phyloP scores from a whole-genome alignment of 2,329 filamentous ascomycete species.

The Pleomassaria siparia region DNA sequence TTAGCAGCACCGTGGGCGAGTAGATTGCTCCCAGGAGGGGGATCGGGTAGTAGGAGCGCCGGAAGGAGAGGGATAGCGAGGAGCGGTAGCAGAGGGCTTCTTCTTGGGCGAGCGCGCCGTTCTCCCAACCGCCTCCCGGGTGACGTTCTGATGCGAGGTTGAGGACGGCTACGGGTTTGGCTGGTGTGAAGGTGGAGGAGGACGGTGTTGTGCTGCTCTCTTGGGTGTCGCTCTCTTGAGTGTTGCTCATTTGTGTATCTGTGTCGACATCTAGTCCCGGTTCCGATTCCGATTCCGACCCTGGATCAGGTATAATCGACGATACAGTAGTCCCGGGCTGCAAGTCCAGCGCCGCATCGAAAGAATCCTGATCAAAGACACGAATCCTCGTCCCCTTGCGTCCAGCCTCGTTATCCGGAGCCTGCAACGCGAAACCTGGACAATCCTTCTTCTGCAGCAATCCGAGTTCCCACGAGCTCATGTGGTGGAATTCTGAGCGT shows the following conservation, averaged over 20 bases:
- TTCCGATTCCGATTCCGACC: too few relatives aligned
- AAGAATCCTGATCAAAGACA: constrained; percentile 36
- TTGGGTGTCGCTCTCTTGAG: too few relatives aligned
- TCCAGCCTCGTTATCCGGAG: constrained; percentile 16
- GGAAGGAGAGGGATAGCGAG: constrained; percentile 54
- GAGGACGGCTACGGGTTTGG: constrained; percentile 57
- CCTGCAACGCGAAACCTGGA: constrained; percentile 21
- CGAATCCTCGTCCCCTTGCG: constrained; percentile 28
- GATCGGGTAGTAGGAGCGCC: constrained; percentile 56
- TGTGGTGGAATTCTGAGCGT: constrained; percentile 18
- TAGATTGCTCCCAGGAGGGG: constrained; percentile 57
- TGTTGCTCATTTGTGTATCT: neutral
- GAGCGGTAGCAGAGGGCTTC: constrained; percentile 68
- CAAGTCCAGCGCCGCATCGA: constrained; percentile 35
- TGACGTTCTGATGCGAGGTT: constrained; percentile 64
- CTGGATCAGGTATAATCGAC: neutral
- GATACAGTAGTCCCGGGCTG: constrained; percentile 17
- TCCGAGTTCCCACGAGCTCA: constrained; percentile 13
- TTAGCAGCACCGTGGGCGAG: constrained; percentile 61
- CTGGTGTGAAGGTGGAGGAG: neutral
- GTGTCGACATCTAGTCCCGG: neutral
- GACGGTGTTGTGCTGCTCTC: neutral
- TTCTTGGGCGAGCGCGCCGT: constrained; percentile 66
- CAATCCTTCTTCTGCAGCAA: constrained; percentile 22
- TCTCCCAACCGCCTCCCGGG: constrained; percentile 66